These are phyloP conservation scores for Talaromyces nanjingensis DNA, from an alignment of 495 filamentous ascomycete species.

Conservation along the genomic window DNA sequence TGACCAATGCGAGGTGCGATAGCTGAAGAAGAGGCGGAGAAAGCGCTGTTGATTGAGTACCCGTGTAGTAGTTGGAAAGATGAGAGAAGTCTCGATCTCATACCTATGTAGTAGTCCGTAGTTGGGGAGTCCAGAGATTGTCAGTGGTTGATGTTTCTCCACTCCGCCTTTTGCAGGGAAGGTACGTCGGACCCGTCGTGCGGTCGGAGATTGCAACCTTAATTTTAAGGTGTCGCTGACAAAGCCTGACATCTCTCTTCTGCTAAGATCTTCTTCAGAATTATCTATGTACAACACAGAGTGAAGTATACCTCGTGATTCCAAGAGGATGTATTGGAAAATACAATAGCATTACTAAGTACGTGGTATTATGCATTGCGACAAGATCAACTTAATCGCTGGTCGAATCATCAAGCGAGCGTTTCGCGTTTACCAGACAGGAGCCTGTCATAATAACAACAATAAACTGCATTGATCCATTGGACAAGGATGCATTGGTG, in stretches of 20 bases:
- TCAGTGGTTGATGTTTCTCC: background rate
- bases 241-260: background rate
- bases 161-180: background rate
- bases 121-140: background rate
- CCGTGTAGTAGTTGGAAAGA: background rate
- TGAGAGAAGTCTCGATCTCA: background rate
- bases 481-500: background rate
- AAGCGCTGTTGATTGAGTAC: background rate
- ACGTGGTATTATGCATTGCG: background rate
- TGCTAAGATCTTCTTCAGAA: background rate
- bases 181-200: background rate
- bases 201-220: background rate
- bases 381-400: slow-evolving; percentile 7
- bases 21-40: background rate
- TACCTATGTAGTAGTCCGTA: background rate
- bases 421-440: slow-evolving; percentile 15
- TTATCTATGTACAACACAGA: background rate
- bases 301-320: no score
- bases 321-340: no score
- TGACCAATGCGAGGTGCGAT: background rate
- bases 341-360: background rate
- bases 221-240: background rate
- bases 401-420: slow-evolving; percentile 18
- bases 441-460: slow-evolving; percentile 2
- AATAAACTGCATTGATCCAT: background rate